Percentiles rank a stretch among this genome's conserved stretches.
Evolutionary conservation across 2,329 filamentous ascomycete species (phyloP).

Genomic region (Penicillium sp.): DNA sequence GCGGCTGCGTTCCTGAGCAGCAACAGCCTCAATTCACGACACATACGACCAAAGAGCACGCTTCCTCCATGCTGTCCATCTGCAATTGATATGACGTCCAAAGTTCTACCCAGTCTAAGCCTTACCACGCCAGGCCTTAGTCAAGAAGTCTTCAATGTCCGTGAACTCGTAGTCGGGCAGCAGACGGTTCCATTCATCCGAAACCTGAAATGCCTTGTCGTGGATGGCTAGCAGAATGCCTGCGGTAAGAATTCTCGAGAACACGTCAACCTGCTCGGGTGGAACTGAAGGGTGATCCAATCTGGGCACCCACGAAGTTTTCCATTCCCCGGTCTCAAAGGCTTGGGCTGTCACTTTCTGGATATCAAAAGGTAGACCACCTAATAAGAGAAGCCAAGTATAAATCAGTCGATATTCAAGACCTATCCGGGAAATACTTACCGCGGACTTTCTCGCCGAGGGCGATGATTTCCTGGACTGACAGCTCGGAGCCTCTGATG

Average conservation of each 20-base stretch:
- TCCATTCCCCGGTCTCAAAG: slow-evolving; percentile 33
- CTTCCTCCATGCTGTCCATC: too few relatives aligned
- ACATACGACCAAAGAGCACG: too few relatives aligned
- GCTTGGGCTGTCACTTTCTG: slow-evolving; percentile 39
- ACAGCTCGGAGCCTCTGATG: slow-evolving; percentile 40
- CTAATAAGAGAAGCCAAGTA: neutral
- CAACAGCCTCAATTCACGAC: too few relatives aligned
- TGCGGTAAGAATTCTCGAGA: slow-evolving; percentile 25
- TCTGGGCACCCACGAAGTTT: slow-evolving; percentile 30
- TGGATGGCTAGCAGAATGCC: slow-evolving; percentile 30
- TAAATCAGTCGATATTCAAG: too few relatives aligned
- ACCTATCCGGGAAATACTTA: slow-evolving; percentile 19
- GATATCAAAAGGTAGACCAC: slow-evolving; percentile 24
- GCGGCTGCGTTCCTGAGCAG: too few relatives aligned
- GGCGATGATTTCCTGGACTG: slow-evolving; percentile 35
- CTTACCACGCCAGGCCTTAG: slow-evolving; percentile 32
- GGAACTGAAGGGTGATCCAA: slow-evolving; percentile 37
- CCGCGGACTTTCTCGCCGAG: slow-evolving; percentile 43
- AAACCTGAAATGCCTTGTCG: slow-evolving; percentile 24
- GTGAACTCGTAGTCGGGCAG: slow-evolving; percentile 42
- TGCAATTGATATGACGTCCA: too few relatives aligned
- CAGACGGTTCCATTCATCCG: slow-evolving; percentile 43
- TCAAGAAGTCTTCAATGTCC: slow-evolving; percentile 35
- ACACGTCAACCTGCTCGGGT: slow-evolving; percentile 28
- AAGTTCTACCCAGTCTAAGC: slow-evolving; percentile 8